Base-by-base conservation (phyloP, 164 flowering plant genomes). In the Macadamia tetraphylla region DNA sequence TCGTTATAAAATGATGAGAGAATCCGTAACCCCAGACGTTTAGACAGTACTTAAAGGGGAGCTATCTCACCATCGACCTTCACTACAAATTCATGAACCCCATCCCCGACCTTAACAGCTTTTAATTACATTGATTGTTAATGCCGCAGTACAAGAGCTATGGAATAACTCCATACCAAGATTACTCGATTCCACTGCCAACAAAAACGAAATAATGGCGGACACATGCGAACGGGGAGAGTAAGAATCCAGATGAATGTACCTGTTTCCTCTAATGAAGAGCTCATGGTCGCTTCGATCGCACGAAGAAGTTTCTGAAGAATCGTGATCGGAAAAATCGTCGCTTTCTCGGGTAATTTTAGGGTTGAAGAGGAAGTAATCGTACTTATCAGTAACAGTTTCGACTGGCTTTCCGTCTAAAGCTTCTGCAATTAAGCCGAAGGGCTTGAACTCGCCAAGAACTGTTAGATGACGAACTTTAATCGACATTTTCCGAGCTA, bases 401-500 rank as follows among this genome's bases (percentile, higher is more conserved):
- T 81, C 90, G 11, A 72, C 57, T 1, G 89, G 82, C 59, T 90
- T 83, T 7, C 97, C 97, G 63, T 91, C 99, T 14, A 86, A 71
- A 53, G 92, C 82, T 80, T 94, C 98, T 30, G 87, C 94, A 6
- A 89, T 79, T 35, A 94, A 67, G 29, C 98, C 99, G 68, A 88
- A 92, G 9, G 99, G 97, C 69, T 87, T 94, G 88, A 94, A 94
- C 79, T 90, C 92, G 69, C 93, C 88, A 30, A 94, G 79, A 15
- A 92, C 88, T 1, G 87, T 79, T 42, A 94, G 83, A 12, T 77
- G 76, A 3, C 97, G 91, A 63, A 75, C 83, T 35, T 88, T 90
- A 13, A 73, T 73, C 3, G 90, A 63, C 92, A 86, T 85, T 49
- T 56, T 62, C 40, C 40, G 40, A 35, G 0, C 40, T 35, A 35